Base-by-base conservation (phyloP, 208 protist species). In the Tetramitus jugosus region DNA sequence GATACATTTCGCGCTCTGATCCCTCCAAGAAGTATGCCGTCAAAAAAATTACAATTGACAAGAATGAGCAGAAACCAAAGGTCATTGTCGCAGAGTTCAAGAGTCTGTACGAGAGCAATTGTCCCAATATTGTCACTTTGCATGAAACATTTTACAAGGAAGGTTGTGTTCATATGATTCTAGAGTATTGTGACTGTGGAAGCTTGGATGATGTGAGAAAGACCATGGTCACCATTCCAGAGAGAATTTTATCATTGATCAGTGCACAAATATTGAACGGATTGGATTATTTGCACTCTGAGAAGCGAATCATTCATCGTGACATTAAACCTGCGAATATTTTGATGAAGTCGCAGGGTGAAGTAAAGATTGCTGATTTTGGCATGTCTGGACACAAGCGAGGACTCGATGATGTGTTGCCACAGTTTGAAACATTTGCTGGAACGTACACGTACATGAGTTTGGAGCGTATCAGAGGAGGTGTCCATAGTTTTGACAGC, bases 401-500 rank as follows among this genome's bases (percentile, higher is more conserved):
- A 6, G 61, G 7, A 29, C 29, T 23, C 3, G 20, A 26, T 39
- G 35, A 26, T 8, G 26, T 6, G 3, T 20, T 6, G 2, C 2
- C 3, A 67, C 33, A 3, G 42, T 67, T 26, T 4, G 35, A 67
- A 67, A 42, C n/a, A 4, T 67, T 67, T 35, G 33, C 35, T 56
- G 79, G 79, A 39, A 81, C 79, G 4, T 68, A 71, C 7, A 72
- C 60, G 0, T 81, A 81, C 76, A 81, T 81, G 79, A 62, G 56
- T 31, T 43, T 43, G 7, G 67, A 74, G 37, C 31, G 67, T 29
- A 74, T 74, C 37, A n/a, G 42, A 53, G 67, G 67, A 23, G n/a
- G 53, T 53, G 29, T 10, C 2, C 67, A 74, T 37, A 39, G n/a
- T 37, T 74, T 74, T 53, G 42, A 74, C 39, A 39, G n/a, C 10